Conservation (phyloP, 768 basidiomycete species). For the Strobilomyces dryophilus region DNA sequence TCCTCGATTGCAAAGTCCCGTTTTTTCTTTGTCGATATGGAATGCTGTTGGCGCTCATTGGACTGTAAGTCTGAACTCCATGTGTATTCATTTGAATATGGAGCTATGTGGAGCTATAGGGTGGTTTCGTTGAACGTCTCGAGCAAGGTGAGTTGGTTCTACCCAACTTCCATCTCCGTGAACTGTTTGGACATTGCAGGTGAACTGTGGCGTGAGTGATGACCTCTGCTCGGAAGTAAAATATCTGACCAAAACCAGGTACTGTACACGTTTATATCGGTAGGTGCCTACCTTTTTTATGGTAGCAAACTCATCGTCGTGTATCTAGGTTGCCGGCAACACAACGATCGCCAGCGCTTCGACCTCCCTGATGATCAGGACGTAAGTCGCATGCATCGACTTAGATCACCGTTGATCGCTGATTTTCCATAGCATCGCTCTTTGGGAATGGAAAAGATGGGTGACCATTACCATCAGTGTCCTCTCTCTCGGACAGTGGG, state of each 20-base stretch:
- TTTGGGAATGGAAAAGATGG: conserved; percentile 60
- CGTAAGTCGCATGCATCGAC: conserved; percentile 34
- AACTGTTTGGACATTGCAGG: conserved; percentile 27
- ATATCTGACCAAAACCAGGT: conserved; percentile 36
- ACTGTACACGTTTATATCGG: conserved; percentile 67
- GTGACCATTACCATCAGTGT: conserved; percentile 48
- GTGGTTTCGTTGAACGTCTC: conserved; percentile 54
- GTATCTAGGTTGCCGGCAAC: conserved; percentile 22
- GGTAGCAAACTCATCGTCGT: neutral
- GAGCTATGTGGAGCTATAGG: conserved; percentile 18
- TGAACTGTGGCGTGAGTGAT: conserved; percentile 54
- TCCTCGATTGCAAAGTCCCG: conserved; percentile 39
- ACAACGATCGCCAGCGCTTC: conserved; percentile 26
- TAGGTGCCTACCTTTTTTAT: conserved; percentile 22
- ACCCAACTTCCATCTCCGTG: neutral
- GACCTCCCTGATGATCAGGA: conserved; percentile 67
- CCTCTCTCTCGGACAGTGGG: conserved; percentile 62
- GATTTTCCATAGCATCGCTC: conserved; percentile 48
- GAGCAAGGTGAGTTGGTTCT: conserved; percentile 20
- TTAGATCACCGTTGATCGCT: conserved; percentile 18
- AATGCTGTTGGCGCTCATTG: conserved; percentile 61
- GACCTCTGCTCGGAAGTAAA: neutral
- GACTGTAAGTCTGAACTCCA: conserved; percentile 40
- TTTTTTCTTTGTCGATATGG: conserved; percentile 72
- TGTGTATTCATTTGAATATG: neutral